Evolutionary conservation across 1,284 basidiomycete species (phyloP).

Genomic region (Mycena sp.): DNA sequence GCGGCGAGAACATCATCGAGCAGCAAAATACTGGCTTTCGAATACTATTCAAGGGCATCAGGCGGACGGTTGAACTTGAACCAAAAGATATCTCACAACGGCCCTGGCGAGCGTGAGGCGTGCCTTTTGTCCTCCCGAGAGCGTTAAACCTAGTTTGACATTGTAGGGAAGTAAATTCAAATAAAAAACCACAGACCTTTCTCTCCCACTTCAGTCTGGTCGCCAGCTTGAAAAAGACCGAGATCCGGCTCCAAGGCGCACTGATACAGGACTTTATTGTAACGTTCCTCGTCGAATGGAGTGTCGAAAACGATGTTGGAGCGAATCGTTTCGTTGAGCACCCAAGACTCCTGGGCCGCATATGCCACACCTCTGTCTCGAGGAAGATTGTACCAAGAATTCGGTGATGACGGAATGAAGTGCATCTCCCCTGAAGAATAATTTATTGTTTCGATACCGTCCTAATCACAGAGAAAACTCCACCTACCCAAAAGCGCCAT

Average conservation of each 20-base stretch:
- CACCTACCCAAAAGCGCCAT: conserved; percentile 65
- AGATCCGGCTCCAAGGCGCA: conserved; percentile 71
- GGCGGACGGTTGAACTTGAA: too few relatives aligned
- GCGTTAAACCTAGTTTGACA: conserved; percentile 28
- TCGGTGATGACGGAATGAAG: conserved; percentile 64
- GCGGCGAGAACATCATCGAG: conserved; percentile 73
- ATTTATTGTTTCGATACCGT: not conserved
- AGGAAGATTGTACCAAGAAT: conserved; percentile 76
- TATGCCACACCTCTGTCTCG: conserved; percentile 76
- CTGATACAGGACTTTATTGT: conserved; percentile 71
- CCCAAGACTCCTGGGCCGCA: conserved; percentile 85
- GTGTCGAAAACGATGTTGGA: conserved; percentile 91
- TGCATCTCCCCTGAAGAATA: conserved; percentile 63
- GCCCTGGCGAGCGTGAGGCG: conserved; percentile 80
- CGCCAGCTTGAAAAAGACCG: conserved; percentile 74
- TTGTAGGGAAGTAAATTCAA: conserved; percentile 58
- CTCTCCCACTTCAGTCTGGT: conserved; percentile 79
- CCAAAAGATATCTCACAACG: conserved; percentile 49
- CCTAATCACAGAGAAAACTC: not conserved
- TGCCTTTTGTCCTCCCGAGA: conserved; percentile 84
- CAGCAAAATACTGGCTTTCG: conserved; percentile 65
- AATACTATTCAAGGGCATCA: conserved; percentile 25
- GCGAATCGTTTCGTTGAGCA: conserved; percentile 59
- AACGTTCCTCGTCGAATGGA: conserved; percentile 78
- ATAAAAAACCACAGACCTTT: conserved; percentile 65